Conservation (phyloP, 495 filamentous ascomycete genomes). For the Neurospora africana region DNA sequence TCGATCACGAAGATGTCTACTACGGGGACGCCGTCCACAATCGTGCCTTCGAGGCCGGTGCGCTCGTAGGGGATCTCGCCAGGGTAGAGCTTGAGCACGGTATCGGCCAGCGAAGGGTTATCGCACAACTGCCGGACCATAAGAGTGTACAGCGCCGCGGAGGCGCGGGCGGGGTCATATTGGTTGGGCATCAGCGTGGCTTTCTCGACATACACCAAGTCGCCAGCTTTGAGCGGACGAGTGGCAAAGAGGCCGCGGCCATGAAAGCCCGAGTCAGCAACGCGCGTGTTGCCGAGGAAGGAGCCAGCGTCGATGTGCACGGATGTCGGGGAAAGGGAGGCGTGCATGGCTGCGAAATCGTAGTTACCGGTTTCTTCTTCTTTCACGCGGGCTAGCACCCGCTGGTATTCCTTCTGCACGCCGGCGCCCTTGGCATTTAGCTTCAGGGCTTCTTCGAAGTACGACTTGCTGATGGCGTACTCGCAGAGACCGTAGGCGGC, state of each 20-base stretch:
- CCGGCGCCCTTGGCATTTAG: constrained; percentile 19
- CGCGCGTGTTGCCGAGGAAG: constrained; percentile 22
- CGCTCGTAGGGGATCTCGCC: constrained; percentile 18
- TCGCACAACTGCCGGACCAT: constrained; percentile 37
- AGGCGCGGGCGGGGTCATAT: constrained; percentile 23
- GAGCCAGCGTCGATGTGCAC: constrained; percentile 35
- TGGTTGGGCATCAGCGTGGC: constrained; percentile 34
- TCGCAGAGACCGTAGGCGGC: constrained; percentile 38
- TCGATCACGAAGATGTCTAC: constrained; percentile 43
- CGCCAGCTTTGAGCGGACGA: constrained; percentile 35
- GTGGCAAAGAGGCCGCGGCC: constrained; percentile 44
- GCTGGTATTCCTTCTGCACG: constrained; percentile 25
- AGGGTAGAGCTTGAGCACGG: constrained; percentile 33
- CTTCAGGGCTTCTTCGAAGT: constrained; percentile 24
- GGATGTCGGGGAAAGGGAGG: constrained; percentile 17
- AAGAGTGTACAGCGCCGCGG: constrained; percentile 30
- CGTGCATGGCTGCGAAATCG: constrained; percentile 30
- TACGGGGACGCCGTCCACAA: constrained; percentile 36
- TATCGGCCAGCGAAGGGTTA: constrained; percentile 35
- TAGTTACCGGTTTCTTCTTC: constrained; percentile 36
- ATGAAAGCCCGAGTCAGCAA: constrained; percentile 11
- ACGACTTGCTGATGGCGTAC: constrained; percentile 19
- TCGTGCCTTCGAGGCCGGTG: constrained; percentile 19
- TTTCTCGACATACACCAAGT: constrained; percentile 45
- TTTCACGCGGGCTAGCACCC: constrained; percentile 20